Evolutionary conservation across 2,329 filamentous ascomycete species (phyloP).

Genomic region (Xylaria sp.): DNA sequence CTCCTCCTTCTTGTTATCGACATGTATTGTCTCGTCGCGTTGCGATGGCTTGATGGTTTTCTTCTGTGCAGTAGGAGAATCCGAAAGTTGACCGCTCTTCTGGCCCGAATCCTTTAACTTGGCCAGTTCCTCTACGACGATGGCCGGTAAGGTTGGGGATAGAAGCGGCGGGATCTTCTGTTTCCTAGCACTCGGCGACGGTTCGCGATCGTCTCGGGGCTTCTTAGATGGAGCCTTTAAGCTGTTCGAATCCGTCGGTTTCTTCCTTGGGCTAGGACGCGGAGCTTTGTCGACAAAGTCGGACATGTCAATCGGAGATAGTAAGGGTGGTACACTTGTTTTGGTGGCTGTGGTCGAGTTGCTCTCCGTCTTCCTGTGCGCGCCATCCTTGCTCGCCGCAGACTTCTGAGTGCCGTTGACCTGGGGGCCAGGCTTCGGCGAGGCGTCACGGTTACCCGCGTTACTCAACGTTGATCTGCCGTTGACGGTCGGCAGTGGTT

Average conservation of each 20-base stretch:
- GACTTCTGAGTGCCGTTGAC: conserved; percentile 47
- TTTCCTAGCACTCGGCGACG: conserved; percentile 41
- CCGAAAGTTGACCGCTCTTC: conserved; percentile 33
- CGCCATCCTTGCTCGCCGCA: conserved; percentile 38
- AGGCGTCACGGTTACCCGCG: conserved; percentile 30
- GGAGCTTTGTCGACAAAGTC: conserved; percentile 40
- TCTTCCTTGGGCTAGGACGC: conserved; percentile 40
- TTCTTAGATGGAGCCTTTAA: conserved; percentile 32
- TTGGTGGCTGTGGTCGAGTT: conserved; percentile 36
- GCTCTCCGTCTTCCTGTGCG: conserved; percentile 44
- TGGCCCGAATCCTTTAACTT: conserved; percentile 34
- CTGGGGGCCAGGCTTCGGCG: conserved; percentile 44
- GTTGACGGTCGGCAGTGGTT: conserved; percentile 27
- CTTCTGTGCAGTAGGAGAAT: conserved; percentile 40
- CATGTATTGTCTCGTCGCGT: conserved; percentile 38
- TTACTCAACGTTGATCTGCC: conserved; percentile 28
- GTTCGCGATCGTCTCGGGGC: conserved; percentile 34
- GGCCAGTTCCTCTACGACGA: conserved; percentile 52
- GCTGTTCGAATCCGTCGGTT: conserved; percentile 34
- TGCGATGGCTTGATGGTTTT: conserved; percentile 38
- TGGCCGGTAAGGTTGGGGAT: conserved; percentile 58
- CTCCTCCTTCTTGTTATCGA: conserved; percentile 37
- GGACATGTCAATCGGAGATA: conserved; percentile 54
- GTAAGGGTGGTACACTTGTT: conserved; percentile 51
- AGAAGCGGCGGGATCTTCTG: conserved; percentile 53